These are phyloP conservation scores for Albugo laibachii DNA, from an alignment of 352 stramenopile species.

Conservation along the genomic window DNA sequence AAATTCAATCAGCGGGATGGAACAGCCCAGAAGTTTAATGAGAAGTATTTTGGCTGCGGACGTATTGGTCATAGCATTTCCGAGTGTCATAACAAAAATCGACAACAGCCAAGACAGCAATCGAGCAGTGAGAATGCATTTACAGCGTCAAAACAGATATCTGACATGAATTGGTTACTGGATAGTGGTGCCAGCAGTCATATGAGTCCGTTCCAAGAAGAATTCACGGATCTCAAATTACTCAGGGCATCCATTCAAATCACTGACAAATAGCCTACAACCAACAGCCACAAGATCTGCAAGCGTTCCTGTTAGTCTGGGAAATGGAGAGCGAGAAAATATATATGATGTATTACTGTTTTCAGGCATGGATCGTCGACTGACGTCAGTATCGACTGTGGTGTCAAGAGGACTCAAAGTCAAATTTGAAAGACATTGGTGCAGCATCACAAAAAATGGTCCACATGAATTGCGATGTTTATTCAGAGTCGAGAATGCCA, in stretches of 20 bases:
- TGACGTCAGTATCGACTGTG: slow-evolving; percentile 2
- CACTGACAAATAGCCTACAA: slow-evolving; percentile 3
- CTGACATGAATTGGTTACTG: slow-evolving; percentile 2
- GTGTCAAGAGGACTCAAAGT: too few relatives aligned
- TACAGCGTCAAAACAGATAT: background rate
- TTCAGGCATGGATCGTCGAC: slow-evolving; percentile 5
- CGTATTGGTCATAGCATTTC: background rate
- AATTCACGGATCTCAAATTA: slow-evolving; percentile 3
- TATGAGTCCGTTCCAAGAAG: slow-evolving; percentile 5
- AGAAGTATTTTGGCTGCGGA: background rate
- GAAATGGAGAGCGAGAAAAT: slow-evolving; percentile 2
- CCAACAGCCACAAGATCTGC: slow-evolving; percentile 4
- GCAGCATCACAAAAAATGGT: too few relatives aligned
- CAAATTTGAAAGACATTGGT: too few relatives aligned
- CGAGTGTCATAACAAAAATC: background rate
- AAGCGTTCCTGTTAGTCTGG: slow-evolving; percentile 1
- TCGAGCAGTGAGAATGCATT: background rate
- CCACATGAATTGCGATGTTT: too few relatives aligned
- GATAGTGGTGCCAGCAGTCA: slow-evolving; percentile 11
- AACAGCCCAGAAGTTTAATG: background rate
- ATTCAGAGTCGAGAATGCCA: too few relatives aligned
- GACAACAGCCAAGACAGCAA: background rate
- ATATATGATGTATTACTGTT: slow-evolving; percentile 10
- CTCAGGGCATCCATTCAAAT: slow-evolving; percentile 1
- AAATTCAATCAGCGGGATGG: too few relatives aligned